Conservation (phyloP, 768 basidiomycete species). For the Leccinum truebloodii region DNA sequence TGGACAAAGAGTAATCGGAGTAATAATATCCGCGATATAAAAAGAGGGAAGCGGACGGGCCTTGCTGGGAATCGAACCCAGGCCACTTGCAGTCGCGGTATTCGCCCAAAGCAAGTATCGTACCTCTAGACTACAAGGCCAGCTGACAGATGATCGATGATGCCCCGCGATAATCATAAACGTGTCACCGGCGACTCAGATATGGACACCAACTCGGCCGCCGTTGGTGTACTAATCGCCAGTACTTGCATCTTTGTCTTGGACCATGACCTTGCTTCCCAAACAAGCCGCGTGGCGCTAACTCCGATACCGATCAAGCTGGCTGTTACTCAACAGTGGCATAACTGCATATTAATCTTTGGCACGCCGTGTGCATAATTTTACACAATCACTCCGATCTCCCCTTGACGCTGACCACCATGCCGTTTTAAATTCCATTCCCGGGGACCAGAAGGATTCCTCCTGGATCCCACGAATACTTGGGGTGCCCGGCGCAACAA, state of each 20-base stretch:
- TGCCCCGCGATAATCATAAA: not conserved
- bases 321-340: too few species aligned
- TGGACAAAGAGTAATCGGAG: not conserved
- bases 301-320: not conserved
- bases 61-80: slow-evolving; percentile 24
- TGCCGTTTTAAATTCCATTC: too few species aligned
- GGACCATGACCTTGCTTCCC: not conserved
- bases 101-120: slow-evolving; percentile 36
- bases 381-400: too few species aligned
- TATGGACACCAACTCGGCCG: not conserved
- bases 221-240: not conserved
- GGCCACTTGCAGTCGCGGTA: slow-evolving; percentile 22
- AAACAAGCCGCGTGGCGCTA: not conserved
- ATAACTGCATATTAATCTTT: too few species aligned
- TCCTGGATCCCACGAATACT: too few species aligned
- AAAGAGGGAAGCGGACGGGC: not conserved
- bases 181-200: not conserved
- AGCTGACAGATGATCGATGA: not conserved
- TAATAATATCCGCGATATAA: not conserved
- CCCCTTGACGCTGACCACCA: too few species aligned
- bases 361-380: not conserved
- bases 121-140: slow-evolving; percentile 39
- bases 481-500: too few species aligned
- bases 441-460: too few species aligned
- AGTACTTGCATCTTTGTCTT: not conserved